Evolutionary conservation across 78 protist species (phyloP), one percentile per base, ranked within the genome.

Genomic region (Tieghemostelium lacteum): DNA sequence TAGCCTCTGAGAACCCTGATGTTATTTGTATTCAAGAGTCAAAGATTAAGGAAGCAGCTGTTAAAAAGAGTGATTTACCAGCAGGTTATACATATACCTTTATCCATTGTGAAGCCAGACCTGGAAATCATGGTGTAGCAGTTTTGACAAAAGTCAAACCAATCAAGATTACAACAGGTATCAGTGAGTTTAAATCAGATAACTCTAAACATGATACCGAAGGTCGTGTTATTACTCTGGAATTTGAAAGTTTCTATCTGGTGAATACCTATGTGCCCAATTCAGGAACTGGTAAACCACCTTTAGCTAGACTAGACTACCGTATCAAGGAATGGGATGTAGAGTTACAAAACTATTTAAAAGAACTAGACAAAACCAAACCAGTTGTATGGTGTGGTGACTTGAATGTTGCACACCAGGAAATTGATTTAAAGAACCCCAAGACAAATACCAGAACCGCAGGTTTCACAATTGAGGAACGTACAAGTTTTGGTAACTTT

Each of bases 351-450:
- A 58, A 31, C 0, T 94, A 91, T 16, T 20, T 94, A 29, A 28
- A n/a, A 17, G 33, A 80, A 12, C 42, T 94, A 19, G 69, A 94
- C 28, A 31, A 42, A 19, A 52, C 1, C 6, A 94, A 94, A 55
- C 96, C 96, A 34, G 64, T 94, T 37, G 40, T 94, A 49, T 94
- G 96, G 96, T 65, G 87, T 40, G 96, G 96, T 73, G 96, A 88
- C n/a, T 58, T 94, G 37, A 91, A 88, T 54, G 93, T 93, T 36
- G 89, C 94, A 2, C 95, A 87, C 31, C 54, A 36, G 31, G 94
- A 92, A 64, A 88, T 92, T 19, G 96, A 94, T 71, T 66, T 94
- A 16, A 64, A 63, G 34, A 88, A 91, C 24, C 95, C 96, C 39
- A 91, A 88, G 45, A 42, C 92, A 1, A 93, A 93, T 61, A 0